Percentiles rank a stretch among this genome's conserved stretches.
phyloP scores from a whole-genome alignment of 768 basidiomycete species.

The Krasilnikovozyma curviuscula region DNA sequence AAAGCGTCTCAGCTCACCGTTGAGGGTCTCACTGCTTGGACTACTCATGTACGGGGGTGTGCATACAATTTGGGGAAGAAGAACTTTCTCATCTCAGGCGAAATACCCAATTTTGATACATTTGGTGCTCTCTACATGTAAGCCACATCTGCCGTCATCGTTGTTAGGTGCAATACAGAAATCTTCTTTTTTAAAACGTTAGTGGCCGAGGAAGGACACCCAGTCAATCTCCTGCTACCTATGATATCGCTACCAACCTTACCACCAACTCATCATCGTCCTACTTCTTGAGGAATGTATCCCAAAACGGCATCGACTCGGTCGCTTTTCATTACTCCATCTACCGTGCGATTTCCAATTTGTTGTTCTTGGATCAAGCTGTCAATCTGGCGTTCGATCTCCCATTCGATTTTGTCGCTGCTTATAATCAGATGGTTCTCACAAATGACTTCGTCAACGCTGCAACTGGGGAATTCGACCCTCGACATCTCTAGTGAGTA shows the following conservation, averaged over 20 bases:
- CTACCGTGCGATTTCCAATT: slow-evolving; percentile 65
- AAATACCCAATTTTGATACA: slow-evolving; percentile 82
- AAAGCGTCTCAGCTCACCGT: slow-evolving; percentile 84
- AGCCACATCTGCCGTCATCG: slow-evolving; percentile 24
- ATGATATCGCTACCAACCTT: slow-evolving; percentile 47
- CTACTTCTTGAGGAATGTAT: slow-evolving; percentile 58
- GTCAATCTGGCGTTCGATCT: slow-evolving; percentile 74
- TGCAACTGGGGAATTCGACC: slow-evolving; percentile 45
- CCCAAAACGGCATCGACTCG: slow-evolving; percentile 47
- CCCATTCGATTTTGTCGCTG: slow-evolving; percentile 58
- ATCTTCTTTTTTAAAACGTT: no score
- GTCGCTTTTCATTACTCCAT: slow-evolving; percentile 88
- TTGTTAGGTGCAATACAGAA: no score
- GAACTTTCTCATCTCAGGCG: slow-evolving; percentile 80
- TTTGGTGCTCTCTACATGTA: slow-evolving; percentile 75
- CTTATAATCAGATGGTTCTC: slow-evolving; percentile 71
- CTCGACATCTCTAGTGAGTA: slow-evolving; percentile 50
- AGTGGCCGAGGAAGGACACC: slow-evolving; percentile 80
- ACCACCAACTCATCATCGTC: slow-evolving; percentile 33
- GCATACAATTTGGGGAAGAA: slow-evolving; percentile 51
- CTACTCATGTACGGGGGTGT: slow-evolving; percentile 50
- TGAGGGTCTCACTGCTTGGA: slow-evolving; percentile 58
- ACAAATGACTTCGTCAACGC: slow-evolving; percentile 71
- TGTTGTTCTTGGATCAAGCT: slow-evolving; percentile 91
- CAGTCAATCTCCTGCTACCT: slow-evolving; percentile 45